Base-by-base conservation (phyloP, 2,329 filamentous ascomycete genomes). In the Aaosphaeria pasadenensis region DNA sequence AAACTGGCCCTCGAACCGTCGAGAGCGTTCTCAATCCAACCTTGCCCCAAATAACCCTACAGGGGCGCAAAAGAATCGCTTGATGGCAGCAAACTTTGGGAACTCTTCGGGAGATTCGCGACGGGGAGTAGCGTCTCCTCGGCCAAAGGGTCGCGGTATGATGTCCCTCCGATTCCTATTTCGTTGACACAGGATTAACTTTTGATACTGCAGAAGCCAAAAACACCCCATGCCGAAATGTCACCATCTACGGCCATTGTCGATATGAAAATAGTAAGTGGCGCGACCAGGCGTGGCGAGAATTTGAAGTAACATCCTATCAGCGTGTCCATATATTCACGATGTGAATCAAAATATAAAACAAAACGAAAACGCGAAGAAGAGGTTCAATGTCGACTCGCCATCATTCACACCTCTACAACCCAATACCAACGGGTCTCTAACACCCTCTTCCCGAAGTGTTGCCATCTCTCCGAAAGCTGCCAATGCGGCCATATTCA, bases 161-260 rank as follows among this genome's bases (percentile, higher is more conserved):
- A 55, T 42, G 40, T 41, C 40, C 47, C 32, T 17, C 45, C 38
- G 31, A 42, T 36, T 9, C 33, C 31, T 39, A 39, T 24, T 44
- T 30, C 17, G 17, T 17, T 13, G 42, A 24, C 17, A 24, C 45
- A 45, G 42, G 41, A 60, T 62, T 67, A 53, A 67, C 61, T 17
- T 7, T 31, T 28, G 17, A 39, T 45, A 31, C 31, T 50, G 53
- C 61, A 74, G 88, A 88, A 70, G 77, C 83, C 45, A 95, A 92
- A 74, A 91, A 95, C 68, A 95, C 89, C 5, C 81, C 92, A 48
- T 96, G 91, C 74, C 87, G 91, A 65, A 96, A 96, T 73, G 87
- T 96, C 52, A 82, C 91, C 53, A 95, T 96, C 62, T 96, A 95
- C 70, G 91, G 91, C 47, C 88, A 92, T 72, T 96, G 91, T 71